A percentile compares a stretch with the other conserved stretches of the same genome.
Conservation (phyloP, 2,329 filamentous ascomycete genomes). For the Allantophomopsis lycopodina region DNA sequence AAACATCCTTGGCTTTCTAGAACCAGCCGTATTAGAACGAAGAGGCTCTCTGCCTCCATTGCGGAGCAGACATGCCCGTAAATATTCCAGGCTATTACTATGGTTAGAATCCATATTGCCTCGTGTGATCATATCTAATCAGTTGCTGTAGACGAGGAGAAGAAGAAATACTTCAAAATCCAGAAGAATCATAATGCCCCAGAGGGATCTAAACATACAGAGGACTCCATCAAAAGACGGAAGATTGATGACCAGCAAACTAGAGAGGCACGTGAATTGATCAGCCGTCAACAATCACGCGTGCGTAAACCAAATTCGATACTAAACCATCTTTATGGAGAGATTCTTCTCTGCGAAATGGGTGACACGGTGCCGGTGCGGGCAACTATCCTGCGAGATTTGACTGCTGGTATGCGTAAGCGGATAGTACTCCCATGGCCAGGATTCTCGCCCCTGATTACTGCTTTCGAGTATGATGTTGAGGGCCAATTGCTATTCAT, state of each 20-base stretch:
- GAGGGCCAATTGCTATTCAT: too few species aligned
- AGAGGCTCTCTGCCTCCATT: too few species aligned
- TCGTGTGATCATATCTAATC: too few species aligned
- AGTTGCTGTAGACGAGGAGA: conserved; percentile 14
- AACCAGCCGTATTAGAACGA: not conserved
- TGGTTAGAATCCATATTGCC: too few species aligned
- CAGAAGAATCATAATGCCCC: conserved; percentile 37
- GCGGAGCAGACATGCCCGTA: too few species aligned
- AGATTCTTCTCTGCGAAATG: not conserved
- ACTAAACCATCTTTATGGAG: not conserved
- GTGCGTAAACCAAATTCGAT: not conserved
- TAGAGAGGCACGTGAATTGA: not conserved
- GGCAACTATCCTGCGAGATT: not conserved
- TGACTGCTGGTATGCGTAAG: not conserved
- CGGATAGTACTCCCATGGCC: not conserved
- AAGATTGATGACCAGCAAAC: conserved; percentile 25
- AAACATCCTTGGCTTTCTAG: too few species aligned
- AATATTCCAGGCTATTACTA: too few species aligned
- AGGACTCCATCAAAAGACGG: conserved; percentile 42
- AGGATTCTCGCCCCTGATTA: too few species aligned
- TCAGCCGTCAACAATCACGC: not conserved
- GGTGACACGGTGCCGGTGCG: not conserved
- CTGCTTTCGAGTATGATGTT: too few species aligned
- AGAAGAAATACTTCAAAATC: conserved; percentile 56
- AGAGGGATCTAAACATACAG: conserved; percentile 35